A percentile compares a stretch with the other conserved stretches of the same genome.
phyloP scores from a whole-genome alignment of 2,329 filamentous ascomycete genomes.

The Ramichloridium luteum region DNA sequence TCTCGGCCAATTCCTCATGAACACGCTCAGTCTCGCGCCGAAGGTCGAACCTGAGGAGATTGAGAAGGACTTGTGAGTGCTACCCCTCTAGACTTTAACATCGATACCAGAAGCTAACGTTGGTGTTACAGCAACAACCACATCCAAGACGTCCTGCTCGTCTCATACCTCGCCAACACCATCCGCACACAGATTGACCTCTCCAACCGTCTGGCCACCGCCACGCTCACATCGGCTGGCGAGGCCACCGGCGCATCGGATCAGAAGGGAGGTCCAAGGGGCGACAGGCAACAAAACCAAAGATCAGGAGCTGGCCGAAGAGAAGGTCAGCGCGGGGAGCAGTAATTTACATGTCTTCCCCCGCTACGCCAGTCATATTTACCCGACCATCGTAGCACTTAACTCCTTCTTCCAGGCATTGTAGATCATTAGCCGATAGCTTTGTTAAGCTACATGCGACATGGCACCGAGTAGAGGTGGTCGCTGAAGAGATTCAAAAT shows the following conservation, averaged over 20 bases:
- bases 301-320: constrained; percentile 19
- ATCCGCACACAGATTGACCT: constrained; percentile 98
- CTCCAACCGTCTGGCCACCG: constrained; percentile 77
- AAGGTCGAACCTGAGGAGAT: constrained; percentile 87
- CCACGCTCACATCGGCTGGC: constrained; percentile 37
- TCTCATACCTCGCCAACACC: constrained; percentile 96
- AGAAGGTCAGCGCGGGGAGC: constrained; percentile 21
- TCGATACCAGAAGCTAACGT: constrained; percentile 14
- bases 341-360: constrained; percentile 14
- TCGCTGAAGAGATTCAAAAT: too few relatives aligned
- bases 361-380: constrained; percentile 1
- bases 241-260: constrained; percentile 16
- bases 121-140: constrained; percentile 67
- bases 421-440: constrained; percentile 1
- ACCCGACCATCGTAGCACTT: not conserved
- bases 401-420: not conserved
- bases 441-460: not conserved
- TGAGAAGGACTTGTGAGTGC: constrained; percentile 82
- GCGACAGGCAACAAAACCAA: constrained; percentile 9
- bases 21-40: constrained; percentile 79
- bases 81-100: not conserved
- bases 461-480: constrained; percentile 3
- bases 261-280: constrained; percentile 9
- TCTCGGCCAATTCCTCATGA: constrained; percentile 88
- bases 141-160: constrained; percentile 95